Conservation (phyloP, 2,329 filamentous ascomycete species). For the Stagonosporopsis rhizophila region DNA sequence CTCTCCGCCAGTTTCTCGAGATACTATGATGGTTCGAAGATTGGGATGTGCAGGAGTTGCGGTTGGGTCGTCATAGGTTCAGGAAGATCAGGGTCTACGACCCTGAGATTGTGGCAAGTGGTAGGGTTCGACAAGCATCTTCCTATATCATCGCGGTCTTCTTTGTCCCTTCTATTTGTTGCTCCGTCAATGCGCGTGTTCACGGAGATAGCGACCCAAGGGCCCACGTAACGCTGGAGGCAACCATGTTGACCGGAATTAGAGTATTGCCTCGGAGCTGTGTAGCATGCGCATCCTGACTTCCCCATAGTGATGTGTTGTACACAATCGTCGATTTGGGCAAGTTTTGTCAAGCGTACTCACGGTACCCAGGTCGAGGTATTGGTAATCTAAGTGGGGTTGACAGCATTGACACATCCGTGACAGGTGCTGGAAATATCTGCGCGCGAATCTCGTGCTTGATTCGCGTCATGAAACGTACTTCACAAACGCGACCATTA, state of each 20-base stretch:
- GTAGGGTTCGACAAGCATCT: constrained; percentile 9
- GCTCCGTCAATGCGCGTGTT: neutral
- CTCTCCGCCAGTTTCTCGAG: constrained; percentile 6
- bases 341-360: neutral
- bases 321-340: constrained; percentile 12
- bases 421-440: constrained; percentile 9
- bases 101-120: constrained; percentile 7
- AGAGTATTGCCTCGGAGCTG: neutral
- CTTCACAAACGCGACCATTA: constrained; percentile 4
- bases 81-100: constrained; percentile 16
- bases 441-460: constrained; percentile 12
- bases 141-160: neutral
- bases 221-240: constrained; percentile 4
- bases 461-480: constrained; percentile 17
- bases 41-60: constrained; percentile 14
- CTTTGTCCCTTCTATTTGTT: neutral
- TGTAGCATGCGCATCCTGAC: constrained; percentile 4
- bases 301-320: constrained; percentile 10
- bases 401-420: constrained; percentile 13
- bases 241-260: neutral
- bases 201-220: constrained; percentile 7
- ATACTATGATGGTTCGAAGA: constrained; percentile 6
- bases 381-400: constrained; percentile 5
- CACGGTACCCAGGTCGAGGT: constrained; percentile 15
- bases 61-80: neutral